Evolutionary conservation across 108 stramenopile species (phyloP).

Genomic region (Skeletonema menzelii): DNA sequence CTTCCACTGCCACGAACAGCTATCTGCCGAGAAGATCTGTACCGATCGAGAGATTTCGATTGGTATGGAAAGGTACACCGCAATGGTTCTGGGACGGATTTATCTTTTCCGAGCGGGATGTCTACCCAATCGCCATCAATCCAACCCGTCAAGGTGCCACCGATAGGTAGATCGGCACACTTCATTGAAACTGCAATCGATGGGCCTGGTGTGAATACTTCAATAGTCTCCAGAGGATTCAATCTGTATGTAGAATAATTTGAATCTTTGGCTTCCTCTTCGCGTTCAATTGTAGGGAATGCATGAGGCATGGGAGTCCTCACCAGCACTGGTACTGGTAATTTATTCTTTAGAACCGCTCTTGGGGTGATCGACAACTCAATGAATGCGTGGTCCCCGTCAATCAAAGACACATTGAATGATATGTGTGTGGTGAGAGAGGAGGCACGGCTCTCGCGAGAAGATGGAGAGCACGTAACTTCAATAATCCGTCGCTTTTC

Average conservation of each 20-base stretch:
- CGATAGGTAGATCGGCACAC: slow-evolving; percentile 65
- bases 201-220: slow-evolving; percentile 81
- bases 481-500: slow-evolving; percentile 24
- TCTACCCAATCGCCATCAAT: slow-evolving; percentile 77
- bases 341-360: slow-evolving; percentile 60
- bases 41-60: slow-evolving; percentile 21
- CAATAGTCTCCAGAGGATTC: slow-evolving; percentile 52
- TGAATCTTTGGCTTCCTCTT: slow-evolving; percentile 7
- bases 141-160: slow-evolving; percentile 75
- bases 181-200: slow-evolving; percentile 71
- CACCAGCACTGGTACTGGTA: slow-evolving; percentile 62
- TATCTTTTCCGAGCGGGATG: slow-evolving; percentile 61
- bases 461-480: slow-evolving; percentile 36
- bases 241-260: slow-evolving; percentile 42
- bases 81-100: slow-evolving; percentile 55
- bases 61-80: slow-evolving; percentile 66
- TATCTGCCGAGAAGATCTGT: slow-evolving; percentile 18
- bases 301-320: slow-evolving; percentile 87
- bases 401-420: slow-evolving; percentile 50
- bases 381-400: slow-evolving; percentile 52
- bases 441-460: not conserved
- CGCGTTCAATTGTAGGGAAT: slow-evolving; percentile 35
- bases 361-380: slow-evolving; percentile 70
- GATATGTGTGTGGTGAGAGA: slow-evolving; percentile 47
- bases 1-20: slow-evolving; percentile 30